Evolutionary conservation across 1,139 yeast genomes (phyloP).

Genomic region (Yamadazyma oceani): DNA sequence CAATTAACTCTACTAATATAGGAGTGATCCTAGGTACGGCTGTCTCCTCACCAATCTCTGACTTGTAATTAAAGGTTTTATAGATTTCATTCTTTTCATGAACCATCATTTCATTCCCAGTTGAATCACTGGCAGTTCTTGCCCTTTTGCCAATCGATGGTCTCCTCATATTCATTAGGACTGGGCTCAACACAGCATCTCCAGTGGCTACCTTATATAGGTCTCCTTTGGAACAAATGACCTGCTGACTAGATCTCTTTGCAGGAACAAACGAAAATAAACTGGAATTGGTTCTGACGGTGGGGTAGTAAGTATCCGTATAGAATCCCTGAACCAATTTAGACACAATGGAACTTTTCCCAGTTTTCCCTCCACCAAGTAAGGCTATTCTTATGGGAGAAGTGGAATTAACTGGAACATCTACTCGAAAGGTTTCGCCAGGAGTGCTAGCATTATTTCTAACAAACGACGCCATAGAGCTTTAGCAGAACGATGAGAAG

Average conservation of each 20-base stretch:
- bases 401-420: conserved; percentile 23
- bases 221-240: conserved; percentile 8
- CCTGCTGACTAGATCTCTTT: conserved; percentile 28
- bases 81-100: conserved; percentile 26
- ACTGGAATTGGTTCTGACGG: conserved; percentile 53
- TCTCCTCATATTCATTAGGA: conserved; percentile 17
- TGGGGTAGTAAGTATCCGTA: conserved; percentile 66
- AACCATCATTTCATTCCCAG: conserved; percentile 12
- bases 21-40: conserved; percentile 52
- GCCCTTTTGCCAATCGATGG: conserved; percentile 13
- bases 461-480: conserved; percentile 14
- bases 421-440: conserved; percentile 10
- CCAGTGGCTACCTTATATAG: conserved; percentile 5
- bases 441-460: conserved; percentile 11
- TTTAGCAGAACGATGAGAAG: too few species aligned
- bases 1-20: conserved; percentile 63
- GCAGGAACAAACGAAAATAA: conserved; percentile 53
- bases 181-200: conserved; percentile 28
- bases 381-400: conserved; percentile 56
- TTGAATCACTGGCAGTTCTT: conserved; percentile 14
- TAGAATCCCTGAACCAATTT: conserved; percentile 48
- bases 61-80: conserved; percentile 18
- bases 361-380: conserved; percentile 54
- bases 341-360: conserved; percentile 54
- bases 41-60: conserved; percentile 25